Percentiles rank a stretch among this genome's conserved stretches.
Evolutionary conservation across 2,329 filamentous ascomycete genomes (phyloP).

Genomic region (Colletotrichum filicis): DNA sequence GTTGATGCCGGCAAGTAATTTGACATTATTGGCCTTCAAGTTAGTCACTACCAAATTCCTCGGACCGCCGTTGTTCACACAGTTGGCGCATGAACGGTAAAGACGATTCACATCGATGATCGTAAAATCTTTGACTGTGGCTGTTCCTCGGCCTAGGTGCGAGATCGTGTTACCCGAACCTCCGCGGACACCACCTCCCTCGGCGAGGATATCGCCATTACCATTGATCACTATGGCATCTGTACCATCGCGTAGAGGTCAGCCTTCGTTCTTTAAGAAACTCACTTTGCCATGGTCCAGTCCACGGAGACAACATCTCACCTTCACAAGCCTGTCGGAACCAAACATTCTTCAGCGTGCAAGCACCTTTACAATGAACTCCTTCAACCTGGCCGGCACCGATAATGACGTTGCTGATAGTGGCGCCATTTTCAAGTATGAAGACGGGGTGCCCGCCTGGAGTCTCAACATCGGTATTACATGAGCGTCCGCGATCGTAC

Average conservation of each 20-base stretch:
- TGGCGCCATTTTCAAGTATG: conserved; percentile 59
- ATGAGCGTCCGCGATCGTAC: conserved; percentile 32
- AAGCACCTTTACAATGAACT: conserved; percentile 60
- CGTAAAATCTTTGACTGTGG: conserved; percentile 45
- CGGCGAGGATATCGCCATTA: conserved; percentile 34
- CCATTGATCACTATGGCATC: conserved; percentile 5
- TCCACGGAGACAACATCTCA: conserved; percentile 43
- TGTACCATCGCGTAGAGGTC: not conserved
- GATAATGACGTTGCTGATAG: conserved; percentile 63
- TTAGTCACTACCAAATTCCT: not conserved
- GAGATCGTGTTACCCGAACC: conserved; percentile 43
- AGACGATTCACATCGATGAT: conserved; percentile 53
- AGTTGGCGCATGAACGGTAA: conserved; percentile 56
- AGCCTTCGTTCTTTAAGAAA: not conserved
- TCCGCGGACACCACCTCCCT: conserved; percentile 46
- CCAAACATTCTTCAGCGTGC: conserved; percentile 51
- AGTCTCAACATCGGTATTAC: conserved; percentile 35
- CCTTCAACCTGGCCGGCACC: conserved; percentile 59
- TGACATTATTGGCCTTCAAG: conserved; percentile 4
- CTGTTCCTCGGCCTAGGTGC: conserved; percentile 45
- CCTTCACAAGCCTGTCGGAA: conserved; percentile 51
- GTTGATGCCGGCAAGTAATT: conserved; percentile 52
- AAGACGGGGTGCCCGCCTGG: conserved; percentile 55
- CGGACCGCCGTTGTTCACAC: conserved; percentile 37
- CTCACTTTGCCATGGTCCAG: conserved; percentile 47